A percentile compares a stretch with the other conserved stretches of the same genome.
These are phyloP conservation scores for Euphorbia lathyris DNA, from an alignment of 345 rosid genomes.

Conservation along the genomic window DNA sequence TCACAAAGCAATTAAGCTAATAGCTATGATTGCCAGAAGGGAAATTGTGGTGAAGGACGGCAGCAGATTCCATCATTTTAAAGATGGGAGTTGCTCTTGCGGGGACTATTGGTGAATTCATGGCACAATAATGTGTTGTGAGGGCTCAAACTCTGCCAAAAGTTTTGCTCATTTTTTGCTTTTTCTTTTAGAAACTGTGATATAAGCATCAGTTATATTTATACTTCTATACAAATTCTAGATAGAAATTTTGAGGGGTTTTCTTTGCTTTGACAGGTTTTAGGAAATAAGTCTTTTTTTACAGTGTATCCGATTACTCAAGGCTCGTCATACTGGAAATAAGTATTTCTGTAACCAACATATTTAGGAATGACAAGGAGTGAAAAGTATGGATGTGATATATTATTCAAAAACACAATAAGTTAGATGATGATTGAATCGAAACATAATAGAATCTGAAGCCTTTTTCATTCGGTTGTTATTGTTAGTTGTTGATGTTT, in stretches of 20 bases:
- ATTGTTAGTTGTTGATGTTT: too few species aligned
- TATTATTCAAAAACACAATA: too few species aligned
- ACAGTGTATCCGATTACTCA: too few species aligned
- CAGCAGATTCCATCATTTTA: constrained; percentile 77
- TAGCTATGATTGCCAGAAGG: constrained; percentile 48
- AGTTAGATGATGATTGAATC: too few species aligned
- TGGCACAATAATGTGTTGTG: background rate
- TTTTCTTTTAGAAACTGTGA: background rate
- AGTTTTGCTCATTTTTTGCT: background rate
- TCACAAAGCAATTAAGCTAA: constrained; percentile 65
- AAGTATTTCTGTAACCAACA: too few species aligned
- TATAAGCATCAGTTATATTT: constrained; percentile 4
- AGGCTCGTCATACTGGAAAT: too few species aligned
- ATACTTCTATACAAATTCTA: background rate
- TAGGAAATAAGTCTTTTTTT: too few species aligned
- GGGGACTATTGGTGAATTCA: constrained; percentile 82
- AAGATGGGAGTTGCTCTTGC: constrained; percentile 75
- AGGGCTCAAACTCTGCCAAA: background rate
- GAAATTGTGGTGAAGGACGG: constrained; percentile 75
- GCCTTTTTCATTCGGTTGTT: too few species aligned
- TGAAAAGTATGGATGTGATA: too few species aligned
- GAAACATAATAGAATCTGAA: too few species aligned
- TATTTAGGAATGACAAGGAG: too few species aligned
- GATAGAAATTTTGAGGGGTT: background rate
- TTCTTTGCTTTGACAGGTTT: background rate